Percentiles rank a stretch among this genome's conserved stretches.
Conservation (phyloP, 2,329 filamentous ascomycete species). For the Pseudopyrenochaeta lycopersici region DNA sequence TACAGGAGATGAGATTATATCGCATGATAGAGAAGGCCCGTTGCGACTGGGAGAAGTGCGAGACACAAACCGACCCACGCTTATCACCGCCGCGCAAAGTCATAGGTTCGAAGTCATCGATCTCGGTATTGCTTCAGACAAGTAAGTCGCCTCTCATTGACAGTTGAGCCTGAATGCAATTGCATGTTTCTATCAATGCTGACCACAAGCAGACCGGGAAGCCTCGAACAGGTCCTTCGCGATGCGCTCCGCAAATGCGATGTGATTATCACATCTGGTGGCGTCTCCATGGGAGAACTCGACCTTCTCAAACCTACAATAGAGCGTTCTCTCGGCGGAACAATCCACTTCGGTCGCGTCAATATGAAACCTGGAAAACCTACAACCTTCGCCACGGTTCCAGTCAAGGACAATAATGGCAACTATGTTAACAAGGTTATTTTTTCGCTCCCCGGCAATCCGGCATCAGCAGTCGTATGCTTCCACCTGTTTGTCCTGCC, state of each 20-base stretch:
- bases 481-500: slow-evolving; percentile 95
- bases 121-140: slow-evolving; percentile 83
- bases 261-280: slow-evolving; percentile 88
- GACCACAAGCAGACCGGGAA: slow-evolving; percentile 62
- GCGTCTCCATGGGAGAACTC: slow-evolving; percentile 97
- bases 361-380: slow-evolving; percentile 99
- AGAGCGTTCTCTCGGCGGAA: slow-evolving; percentile 86
- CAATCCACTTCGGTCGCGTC: slow-evolving; percentile 95
- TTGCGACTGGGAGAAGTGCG: slow-evolving; percentile 85
- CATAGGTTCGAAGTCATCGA: slow-evolving; percentile 84
- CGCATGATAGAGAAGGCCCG: slow-evolving; percentile 69
- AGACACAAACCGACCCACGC: slow-evolving; percentile 89
- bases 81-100: slow-evolving; percentile 78
- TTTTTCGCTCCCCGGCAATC: slow-evolving; percentile 93
- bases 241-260: slow-evolving; percentile 78
- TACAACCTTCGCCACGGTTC: slow-evolving; percentile 92
- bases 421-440: slow-evolving; percentile 73
- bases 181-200: background rate
- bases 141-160: slow-evolving; percentile 47
- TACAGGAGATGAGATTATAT: slow-evolving; percentile 93
- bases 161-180: background rate
- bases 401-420: slow-evolving; percentile 64
- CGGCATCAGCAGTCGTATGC: slow-evolving; percentile 90
- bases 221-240: slow-evolving; percentile 80
- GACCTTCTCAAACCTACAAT: slow-evolving; percentile 97